A percentile compares a stretch with the other conserved stretches of the same genome.
These are phyloP conservation scores for Trypanosoma brucei DNA, from an alignment of 208 protist genomes.

Conservation along the genomic window DNA sequence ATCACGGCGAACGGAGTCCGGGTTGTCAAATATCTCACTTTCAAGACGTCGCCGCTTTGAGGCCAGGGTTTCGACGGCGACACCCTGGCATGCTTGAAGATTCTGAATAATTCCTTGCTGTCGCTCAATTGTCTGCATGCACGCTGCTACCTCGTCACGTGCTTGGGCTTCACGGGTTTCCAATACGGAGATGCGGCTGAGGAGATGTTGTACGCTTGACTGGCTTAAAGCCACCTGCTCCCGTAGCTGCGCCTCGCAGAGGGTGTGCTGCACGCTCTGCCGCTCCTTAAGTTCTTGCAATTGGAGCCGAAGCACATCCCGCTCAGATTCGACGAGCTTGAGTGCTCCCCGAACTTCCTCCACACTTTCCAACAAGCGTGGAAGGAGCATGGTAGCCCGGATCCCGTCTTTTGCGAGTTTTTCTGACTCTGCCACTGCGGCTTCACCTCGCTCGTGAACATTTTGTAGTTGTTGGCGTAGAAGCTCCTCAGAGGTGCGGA, in stretches of 20 bases:
- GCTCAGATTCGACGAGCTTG: constrained; percentile 16
- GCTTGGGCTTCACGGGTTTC: constrained; percentile 13
- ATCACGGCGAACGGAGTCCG: constrained; percentile 54
- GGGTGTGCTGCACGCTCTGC: constrained; percentile 18
- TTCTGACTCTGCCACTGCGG: constrained; percentile 13
- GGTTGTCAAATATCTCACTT: constrained; percentile 30
- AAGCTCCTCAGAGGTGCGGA: constrained; percentile 46
- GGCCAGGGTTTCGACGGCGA: constrained; percentile 17
- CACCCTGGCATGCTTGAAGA: constrained; percentile 6
- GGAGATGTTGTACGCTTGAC: constrained; percentile 7
- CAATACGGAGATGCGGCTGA: neutral
- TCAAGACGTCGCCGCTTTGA: constrained; percentile 48
- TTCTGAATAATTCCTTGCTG: constrained; percentile 15
- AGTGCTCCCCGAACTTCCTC: constrained; percentile 15
- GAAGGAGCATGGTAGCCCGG: constrained; percentile 6
- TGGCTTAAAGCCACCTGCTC: constrained; percentile 27
- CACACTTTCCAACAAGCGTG: constrained; percentile 21
- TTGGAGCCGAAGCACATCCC: constrained; percentile 18
- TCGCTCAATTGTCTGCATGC: constrained; percentile 8
- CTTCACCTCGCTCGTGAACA: constrained; percentile 14
- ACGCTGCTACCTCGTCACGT: neutral
- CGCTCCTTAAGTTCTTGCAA: constrained; percentile 27
- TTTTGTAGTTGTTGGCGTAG: constrained; percentile 42
- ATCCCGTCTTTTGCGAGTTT: constrained; percentile 19
- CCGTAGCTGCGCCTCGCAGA: constrained; percentile 22